These are phyloP conservation scores for Petunia secreta DNA, from an alignment of 257 asterid genomes.

Conservation along the genomic window DNA sequence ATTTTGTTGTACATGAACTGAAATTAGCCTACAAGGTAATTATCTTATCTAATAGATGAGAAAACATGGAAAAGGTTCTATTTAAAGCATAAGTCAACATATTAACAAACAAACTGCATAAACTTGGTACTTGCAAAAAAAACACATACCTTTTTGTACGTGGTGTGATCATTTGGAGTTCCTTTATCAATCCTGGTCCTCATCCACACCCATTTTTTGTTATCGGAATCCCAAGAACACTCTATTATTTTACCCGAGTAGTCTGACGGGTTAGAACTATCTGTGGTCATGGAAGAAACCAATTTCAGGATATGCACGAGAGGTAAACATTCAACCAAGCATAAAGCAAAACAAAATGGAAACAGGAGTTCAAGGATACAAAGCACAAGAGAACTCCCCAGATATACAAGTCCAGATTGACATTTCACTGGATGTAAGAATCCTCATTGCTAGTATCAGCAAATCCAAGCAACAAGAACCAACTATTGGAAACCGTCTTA, in stretches of 20 bases:
- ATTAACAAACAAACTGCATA: neutral
- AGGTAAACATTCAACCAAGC: neutral
- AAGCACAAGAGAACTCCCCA: conserved; percentile 28
- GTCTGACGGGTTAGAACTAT: conserved; percentile 60
- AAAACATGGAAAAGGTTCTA: neutral
- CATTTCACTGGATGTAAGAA: neutral
- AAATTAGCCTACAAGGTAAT: neutral
- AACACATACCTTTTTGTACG: conserved; percentile 73
- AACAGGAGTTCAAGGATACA: neutral
- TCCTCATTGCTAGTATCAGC: neutral
- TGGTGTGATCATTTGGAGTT: conserved; percentile 82
- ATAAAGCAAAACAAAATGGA: neutral
- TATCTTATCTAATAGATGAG: neutral
- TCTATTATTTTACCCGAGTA: conserved; percentile 81
- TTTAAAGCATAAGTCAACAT: neutral
- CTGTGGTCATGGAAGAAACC: conserved; percentile 42
- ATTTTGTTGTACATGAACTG: neutral
- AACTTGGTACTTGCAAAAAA: neutral
- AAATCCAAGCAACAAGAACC: neutral
- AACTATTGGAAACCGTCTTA: neutral
- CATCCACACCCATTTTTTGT: conserved; percentile 77
- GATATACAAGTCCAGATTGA: neutral
- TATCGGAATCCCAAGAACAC: conserved; percentile 79
- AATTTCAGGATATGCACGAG: conserved; percentile 33
- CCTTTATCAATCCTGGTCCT: conserved; percentile 88